Evolutionary conservation across 306 rosid genomes (phyloP), one percentile per base, ranked within the genome.

Genomic region (Glycine tomentella): DNA sequence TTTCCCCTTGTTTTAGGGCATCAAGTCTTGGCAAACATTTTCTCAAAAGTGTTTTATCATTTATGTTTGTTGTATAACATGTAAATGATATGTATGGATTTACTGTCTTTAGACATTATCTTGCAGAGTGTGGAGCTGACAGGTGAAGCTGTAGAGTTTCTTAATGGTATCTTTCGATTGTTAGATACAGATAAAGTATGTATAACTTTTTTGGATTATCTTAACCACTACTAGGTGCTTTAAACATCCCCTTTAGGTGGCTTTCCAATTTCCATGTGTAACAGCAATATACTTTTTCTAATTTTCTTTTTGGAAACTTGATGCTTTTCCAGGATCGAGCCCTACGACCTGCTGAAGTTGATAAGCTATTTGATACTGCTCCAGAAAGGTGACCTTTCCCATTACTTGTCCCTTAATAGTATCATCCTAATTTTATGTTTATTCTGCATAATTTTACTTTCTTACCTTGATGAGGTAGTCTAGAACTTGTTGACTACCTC

Each of bases 121-220:
- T 81, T 87, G 82, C 85, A 92, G 98, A 91, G 95, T 70, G 81
- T 94, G 94, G 98, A 94, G 90, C 90, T 94, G 76, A 87, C 97
- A 64, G 74, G 49, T 81, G 93, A 90, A 85, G 97, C 97, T 48
- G 69, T 91, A 64, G 97, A 92, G 82, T 91, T 91, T 87, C 84
- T 94, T 78, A 87, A 77, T 79, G 91, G 97, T 56, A 87, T 88
- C 78, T 94, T 94, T 84, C 90, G 91, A 78, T 81, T 92, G 65
- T 81, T 87, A 25, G 98, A 94, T 81, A 81, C 80, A 3, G 98
- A 92, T 82, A 86, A 88, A 84, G 98, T 92, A 88, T 84, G 93
- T 72, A 69, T 42, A 50, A 59, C 42, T 9, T 70, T 88, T 69
- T 59, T 44, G 42, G 25, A 66, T 79, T 75, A 46, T 77, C 36